Base-by-base conservation (phyloP, 305 asterid genomes). In the Fraxinus floribunda region DNA sequence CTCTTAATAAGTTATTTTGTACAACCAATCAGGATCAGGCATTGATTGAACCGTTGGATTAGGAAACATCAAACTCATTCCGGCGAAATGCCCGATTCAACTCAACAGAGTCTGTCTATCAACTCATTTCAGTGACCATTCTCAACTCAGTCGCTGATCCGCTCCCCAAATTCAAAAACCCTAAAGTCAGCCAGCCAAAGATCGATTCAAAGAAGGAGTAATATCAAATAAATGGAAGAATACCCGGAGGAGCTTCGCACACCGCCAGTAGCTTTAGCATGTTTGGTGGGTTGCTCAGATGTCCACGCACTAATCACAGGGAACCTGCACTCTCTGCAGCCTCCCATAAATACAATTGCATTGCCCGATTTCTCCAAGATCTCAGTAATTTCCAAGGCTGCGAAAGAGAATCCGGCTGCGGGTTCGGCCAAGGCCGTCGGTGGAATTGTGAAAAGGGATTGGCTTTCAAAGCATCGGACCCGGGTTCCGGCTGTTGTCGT, bases 241-340 rank as follows among this genome's bases (percentile, higher is more conserved):
- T 94, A 86, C 84, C 97, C 98, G 44, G 98, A 91, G 86, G 99
- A 94, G 88, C 91, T 96, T n/a, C 93, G 98, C n/a, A 93, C 97
- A 13, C 99, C 98, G 80, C 99, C 99, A 83, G 95, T 96, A 15
- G 93, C 94, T 49, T 81, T 96, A 24, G 85, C 91, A 60, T 91
- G 98, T 22, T 81, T 94, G 30, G 92, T 96, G 6, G 99, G 99
- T 0, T 96, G 93, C 72, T 89, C 94, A 78, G 98, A 91, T 81
- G 88, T 96, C 26, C 99, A 96, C 87, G 85, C 88, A 26, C 30
- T 86, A 15, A 91, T 96, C 87, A 91, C 99, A n/a, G 82, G 94
- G 49, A 93, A 94, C 84, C 94, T 96, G 88, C 98, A 90, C 89
- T 89, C 95, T 4, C 90, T 86, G 85, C 98, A 94, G 83, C 98